A percentile compares a stretch with the other conserved stretches of the same genome.
These are phyloP conservation scores for Apiosordaria backusii DNA, from an alignment of 495 filamentous ascomycete genomes.

Conservation along the genomic window DNA sequence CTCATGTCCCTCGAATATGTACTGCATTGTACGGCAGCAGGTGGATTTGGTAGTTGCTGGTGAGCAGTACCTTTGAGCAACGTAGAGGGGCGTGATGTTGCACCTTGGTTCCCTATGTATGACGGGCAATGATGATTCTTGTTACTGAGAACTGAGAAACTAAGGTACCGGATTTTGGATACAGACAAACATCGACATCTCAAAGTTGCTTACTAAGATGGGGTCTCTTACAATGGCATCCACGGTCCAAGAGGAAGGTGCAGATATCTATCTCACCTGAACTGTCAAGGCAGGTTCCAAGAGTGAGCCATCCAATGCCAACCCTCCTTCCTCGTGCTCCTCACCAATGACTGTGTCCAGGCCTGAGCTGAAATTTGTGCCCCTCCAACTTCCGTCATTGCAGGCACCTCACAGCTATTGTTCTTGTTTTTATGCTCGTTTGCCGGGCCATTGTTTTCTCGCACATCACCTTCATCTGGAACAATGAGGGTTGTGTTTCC, in stretches of 20 bases:
- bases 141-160: no score
- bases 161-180: no score
- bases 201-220: neutral
- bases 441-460: neutral
- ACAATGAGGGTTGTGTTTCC: slow-evolving; percentile 17
- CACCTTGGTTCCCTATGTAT: no score
- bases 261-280: neutral
- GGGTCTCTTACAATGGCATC: neutral
- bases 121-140: no score
- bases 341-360: no score
- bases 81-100: no score
- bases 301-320: neutral
- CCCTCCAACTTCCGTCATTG: neutral
- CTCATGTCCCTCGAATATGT: no score
- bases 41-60: no score
- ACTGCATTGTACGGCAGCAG: no score
- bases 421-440: neutral
- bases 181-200: neutral
- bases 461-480: neutral
- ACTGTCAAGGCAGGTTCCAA: no score
- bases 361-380: neutral
- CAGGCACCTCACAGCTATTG: neutral
- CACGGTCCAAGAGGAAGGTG: neutral
- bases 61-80: no score
- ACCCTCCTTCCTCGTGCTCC: neutral